Percentiles rank a stretch among this genome's conserved stretches.
Evolutionary conservation across 2,329 filamentous ascomycete species (phyloP).

Genomic region (Pseudocercospora eumusae): DNA sequence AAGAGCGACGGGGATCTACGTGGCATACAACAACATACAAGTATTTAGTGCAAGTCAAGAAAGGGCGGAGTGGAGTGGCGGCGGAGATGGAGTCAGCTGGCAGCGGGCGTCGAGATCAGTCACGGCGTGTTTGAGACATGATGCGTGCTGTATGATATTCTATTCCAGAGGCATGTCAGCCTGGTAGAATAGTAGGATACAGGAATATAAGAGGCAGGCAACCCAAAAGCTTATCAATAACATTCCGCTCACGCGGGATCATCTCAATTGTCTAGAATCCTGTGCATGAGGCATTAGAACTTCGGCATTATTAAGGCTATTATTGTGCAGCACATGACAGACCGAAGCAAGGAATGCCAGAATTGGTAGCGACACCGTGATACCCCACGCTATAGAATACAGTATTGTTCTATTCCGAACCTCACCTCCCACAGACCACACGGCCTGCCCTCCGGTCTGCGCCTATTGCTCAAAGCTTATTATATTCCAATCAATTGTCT

Average conservation of each 20-base stretch:
- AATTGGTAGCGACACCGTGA: too few species aligned
- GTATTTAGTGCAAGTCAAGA: too few species aligned
- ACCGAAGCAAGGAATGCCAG: not conserved
- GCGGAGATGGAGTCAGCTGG: constrained; percentile 16
- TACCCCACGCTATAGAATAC: not conserved
- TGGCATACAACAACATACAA: too few species aligned
- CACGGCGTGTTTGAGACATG: constrained; percentile 14
- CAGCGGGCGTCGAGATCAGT: constrained; percentile 11
- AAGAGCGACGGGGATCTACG: constrained; percentile 6
- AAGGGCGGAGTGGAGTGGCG: constrained; percentile 10
- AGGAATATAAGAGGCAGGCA: not conserved
- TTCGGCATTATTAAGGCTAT: not conserved
- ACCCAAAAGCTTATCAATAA: constrained; percentile 12
- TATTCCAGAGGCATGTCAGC: too few species aligned
- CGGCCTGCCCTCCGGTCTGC: not conserved
- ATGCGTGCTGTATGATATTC: not conserved
- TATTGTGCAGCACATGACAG: too few species aligned
- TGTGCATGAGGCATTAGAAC: not conserved
- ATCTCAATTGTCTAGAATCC: not conserved
- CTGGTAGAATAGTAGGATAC: too few species aligned
- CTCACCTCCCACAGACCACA: not conserved
- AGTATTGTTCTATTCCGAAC: not conserved
- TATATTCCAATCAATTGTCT: not conserved
- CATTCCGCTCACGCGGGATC: constrained; percentile 10
- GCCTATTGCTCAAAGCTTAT: not conserved